Base-by-base conservation (phyloP, 495 filamentous ascomycete genomes). In the Patellaria atrata region DNA sequence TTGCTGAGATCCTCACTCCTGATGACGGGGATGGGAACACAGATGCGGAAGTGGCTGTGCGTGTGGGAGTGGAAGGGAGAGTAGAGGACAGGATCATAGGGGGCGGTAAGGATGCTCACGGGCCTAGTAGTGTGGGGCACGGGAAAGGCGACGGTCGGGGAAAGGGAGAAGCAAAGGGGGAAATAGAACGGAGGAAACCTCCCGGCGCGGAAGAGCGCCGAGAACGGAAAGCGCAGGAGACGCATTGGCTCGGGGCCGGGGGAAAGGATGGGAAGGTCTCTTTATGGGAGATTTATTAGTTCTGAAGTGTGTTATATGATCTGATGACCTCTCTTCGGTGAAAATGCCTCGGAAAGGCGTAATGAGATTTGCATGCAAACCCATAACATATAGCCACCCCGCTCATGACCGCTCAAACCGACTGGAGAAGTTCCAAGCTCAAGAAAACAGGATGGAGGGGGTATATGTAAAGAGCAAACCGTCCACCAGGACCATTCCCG, bases 221-320 rank as follows among this genome's bases (percentile, higher is more conserved):
- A 37, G 65, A 72, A 3, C 58, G 63, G 23, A 77, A 72, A 48
- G 75, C 78, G 15, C 73, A 67, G 50, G 58, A 58, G 21, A 77
- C 72, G 22, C 89, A 94, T 54, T 96, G 89, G 89, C 51, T 96
- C 30, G 89, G 77, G 5, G 82, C 72, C 4, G 89, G 91, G 3
- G 78, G 80, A 35, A 97, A 96, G 54, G 89, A 97, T 59, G 91
- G 87, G 19, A 96, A 89, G 50, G 77, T 96, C 37, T 87, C 81
- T 50, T 63, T 97, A 56, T 97, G 89, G 89, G 84, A 89, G 63
- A 80, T 91, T 42, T 97, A 79, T 64, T 94, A 15, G 14, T 8
- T 9, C 28, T n/a, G n/a, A n/a, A n/a, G 54, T n/a, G n/a, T n/a
- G n/a, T n/a, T n/a, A n/a, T n/a, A n/a, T n/a, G n/a, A n/a, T n/a